Evolutionary conservation across 768 basidiomycete species (phyloP).

Genomic region (Agaricus sinodeliciosus): DNA sequence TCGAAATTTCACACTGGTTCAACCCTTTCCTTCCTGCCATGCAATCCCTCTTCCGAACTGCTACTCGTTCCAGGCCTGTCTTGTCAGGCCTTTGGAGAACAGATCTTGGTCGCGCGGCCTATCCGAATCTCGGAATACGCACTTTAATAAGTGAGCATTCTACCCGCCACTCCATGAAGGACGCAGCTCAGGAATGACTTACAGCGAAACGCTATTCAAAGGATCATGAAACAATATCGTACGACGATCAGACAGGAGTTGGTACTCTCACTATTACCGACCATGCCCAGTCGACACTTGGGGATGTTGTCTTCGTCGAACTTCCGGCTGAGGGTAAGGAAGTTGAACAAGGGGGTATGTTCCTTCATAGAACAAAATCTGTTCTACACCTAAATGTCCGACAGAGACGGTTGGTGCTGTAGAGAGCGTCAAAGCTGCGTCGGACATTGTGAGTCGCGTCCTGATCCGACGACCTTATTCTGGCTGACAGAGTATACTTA

Average conservation of each 20-base stretch:
- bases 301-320: conserved; percentile 97
- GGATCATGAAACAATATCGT: conserved; percentile 84
- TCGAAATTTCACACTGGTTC: conserved; percentile 9
- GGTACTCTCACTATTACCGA: conserved; percentile 86
- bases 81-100: conserved; percentile 16
- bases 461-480: not conserved
- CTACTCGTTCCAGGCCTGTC: conserved; percentile 21
- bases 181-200: not conserved
- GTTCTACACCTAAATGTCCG: not conserved
- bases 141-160: conserved; percentile 54
- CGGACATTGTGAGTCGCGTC: conserved; percentile 64
- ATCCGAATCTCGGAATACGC: conserved; percentile 27
- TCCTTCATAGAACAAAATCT: not conserved
- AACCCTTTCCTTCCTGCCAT: conserved; percentile 18
- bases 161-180: not conserved
- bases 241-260: conserved; percentile 69
- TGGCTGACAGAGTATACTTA: conserved; percentile 23
- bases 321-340: conserved; percentile 60
- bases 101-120: conserved; percentile 15
- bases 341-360: conserved; percentile 71
- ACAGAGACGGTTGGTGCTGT: conserved; percentile 85
- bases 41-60: conserved; percentile 32
- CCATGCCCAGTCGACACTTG: conserved; percentile 86
- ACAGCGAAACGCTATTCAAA: conserved; percentile 73
- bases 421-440: conserved; percentile 95